Conservation (phyloP, 2,329 filamentous ascomycete genomes). For the Dactylellina cionopaga region DNA sequence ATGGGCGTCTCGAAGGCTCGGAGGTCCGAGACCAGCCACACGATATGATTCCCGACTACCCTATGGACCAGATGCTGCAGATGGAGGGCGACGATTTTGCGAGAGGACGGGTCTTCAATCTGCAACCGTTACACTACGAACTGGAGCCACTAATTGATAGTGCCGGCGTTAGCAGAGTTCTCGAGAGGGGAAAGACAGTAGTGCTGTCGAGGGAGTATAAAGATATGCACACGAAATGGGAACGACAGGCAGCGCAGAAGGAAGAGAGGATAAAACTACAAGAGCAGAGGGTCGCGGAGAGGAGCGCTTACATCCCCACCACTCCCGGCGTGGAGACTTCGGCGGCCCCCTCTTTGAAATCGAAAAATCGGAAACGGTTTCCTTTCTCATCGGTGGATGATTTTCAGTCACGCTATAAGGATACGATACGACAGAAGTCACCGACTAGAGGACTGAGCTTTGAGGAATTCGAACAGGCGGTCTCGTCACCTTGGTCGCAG, state of each 20-base stretch:
- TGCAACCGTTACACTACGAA: conserved; percentile 87
- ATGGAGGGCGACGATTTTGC: conserved; percentile 65
- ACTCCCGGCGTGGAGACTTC: not conserved
- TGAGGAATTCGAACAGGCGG: conserved; percentile 93
- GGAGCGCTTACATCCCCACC: conserved; percentile 5
- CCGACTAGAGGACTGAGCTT: conserved; percentile 20
- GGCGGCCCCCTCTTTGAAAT: not conserved
- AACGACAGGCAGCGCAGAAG: conserved; percentile 57
- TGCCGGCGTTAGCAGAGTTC: conserved; percentile 80
- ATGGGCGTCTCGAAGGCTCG: conserved; percentile 27
- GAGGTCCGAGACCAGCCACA: conserved; percentile 37
- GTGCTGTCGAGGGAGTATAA: conserved; percentile 74
- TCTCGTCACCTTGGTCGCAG: conserved; percentile 93
- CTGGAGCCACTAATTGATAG: conserved; percentile 88
- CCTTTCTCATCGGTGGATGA: conserved; percentile 39
- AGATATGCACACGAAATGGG: conserved; percentile 58
- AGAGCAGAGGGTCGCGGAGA: conserved; percentile 37
- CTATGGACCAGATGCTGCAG: conserved; percentile 47
- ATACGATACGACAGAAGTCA: conserved; percentile 12
- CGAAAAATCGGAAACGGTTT: conserved; percentile 33
- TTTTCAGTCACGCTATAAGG: conserved; percentile 44
- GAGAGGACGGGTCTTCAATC: conserved; percentile 76
- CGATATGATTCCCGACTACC: conserved; percentile 18
- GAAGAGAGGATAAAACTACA: conserved; percentile 52
- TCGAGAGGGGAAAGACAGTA: conserved; percentile 83